Conservation (phyloP, 2,329 filamentous ascomycete species). For the Fusarium cyanostomum region DNA sequence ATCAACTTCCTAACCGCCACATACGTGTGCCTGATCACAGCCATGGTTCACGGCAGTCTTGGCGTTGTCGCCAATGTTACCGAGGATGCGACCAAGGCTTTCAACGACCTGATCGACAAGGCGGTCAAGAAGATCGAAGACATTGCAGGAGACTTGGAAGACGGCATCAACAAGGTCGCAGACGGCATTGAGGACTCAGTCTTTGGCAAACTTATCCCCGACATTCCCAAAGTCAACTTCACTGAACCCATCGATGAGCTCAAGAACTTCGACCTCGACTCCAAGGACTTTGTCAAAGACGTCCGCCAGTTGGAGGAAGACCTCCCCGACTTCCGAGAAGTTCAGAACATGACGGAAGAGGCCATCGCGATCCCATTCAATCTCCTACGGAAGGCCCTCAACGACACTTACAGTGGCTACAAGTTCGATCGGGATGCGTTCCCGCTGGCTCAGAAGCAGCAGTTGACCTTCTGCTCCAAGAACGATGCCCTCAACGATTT, state of each 20-base stretch:
- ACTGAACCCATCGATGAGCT: slow-evolving; percentile 71
- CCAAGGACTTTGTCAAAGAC: slow-evolving; percentile 72
- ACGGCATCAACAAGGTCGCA: slow-evolving; percentile 61
- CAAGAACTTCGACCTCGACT: slow-evolving; percentile 73
- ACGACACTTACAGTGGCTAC: slow-evolving; percentile 76
- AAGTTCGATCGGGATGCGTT: slow-evolving; percentile 81
- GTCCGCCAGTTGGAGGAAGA: slow-evolving; percentile 78
- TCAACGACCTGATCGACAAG: slow-evolving; percentile 60
- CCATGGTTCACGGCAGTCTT: slow-evolving; percentile 82
- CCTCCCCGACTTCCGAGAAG: slow-evolving; percentile 83
- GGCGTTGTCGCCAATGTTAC: slow-evolving; percentile 69
- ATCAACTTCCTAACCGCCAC: slow-evolving; percentile 92
- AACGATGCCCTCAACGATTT: slow-evolving; percentile 85
- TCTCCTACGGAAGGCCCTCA: slow-evolving; percentile 77
- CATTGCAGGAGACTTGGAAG: slow-evolving; percentile 60
- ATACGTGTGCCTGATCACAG: slow-evolving; percentile 87
- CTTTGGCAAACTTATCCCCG: slow-evolving; percentile 58
- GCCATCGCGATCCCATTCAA: slow-evolving; percentile 84
- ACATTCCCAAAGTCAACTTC: slow-evolving; percentile 69
- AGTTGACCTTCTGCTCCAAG: slow-evolving; percentile 87
- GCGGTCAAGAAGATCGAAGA: slow-evolving; percentile 69
- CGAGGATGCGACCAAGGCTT: slow-evolving; percentile 60
- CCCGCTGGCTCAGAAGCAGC: slow-evolving; percentile 83
- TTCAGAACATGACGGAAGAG: slow-evolving; percentile 81
- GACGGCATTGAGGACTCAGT: slow-evolving; percentile 56